phyloP scores from a whole-genome alignment of 2,329 filamentous ascomycete genomes.

The Arthrobotrys pseudoclavata region DNA sequence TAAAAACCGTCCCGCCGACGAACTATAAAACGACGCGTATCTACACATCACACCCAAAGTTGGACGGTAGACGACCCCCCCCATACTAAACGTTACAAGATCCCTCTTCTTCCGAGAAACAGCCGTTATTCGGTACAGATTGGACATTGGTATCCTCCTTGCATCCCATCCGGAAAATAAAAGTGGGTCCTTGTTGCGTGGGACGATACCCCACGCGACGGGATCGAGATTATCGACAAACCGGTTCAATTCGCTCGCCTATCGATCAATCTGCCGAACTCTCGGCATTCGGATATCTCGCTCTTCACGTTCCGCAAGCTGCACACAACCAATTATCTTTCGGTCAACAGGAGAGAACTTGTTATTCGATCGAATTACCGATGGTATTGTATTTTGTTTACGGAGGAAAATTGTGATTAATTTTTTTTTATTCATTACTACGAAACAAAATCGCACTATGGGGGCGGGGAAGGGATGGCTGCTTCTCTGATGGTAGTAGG shows the following conservation, averaged over 20 bases:
- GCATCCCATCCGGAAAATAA: background rate
- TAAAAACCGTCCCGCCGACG: too few species aligned
- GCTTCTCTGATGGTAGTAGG: conserved; percentile 55
- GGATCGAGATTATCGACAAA: conserved; percentile 9
- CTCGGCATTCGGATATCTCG: background rate
- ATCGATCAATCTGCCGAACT: background rate
- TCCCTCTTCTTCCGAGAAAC: too few species aligned
- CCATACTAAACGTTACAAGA: too few species aligned
- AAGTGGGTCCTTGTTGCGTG: background rate
- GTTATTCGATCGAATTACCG: background rate
- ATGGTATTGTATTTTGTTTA: background rate
- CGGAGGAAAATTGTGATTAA: background rate
- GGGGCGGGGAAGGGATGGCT: conserved; percentile 27
- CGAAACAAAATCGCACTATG: conserved; percentile 36
- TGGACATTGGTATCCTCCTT: background rate
- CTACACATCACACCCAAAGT: too few species aligned
- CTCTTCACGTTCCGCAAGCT: background rate
- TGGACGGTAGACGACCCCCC: too few species aligned
- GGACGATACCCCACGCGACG: background rate
- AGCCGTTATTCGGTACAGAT: background rate
- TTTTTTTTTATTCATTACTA: conserved; percentile 37
- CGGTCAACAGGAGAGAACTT: too few species aligned
- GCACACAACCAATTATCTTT: too few species aligned
- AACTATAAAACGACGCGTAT: too few species aligned
- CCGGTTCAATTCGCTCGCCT: conserved; percentile 1